A percentile compares a stretch with the other conserved stretches of the same genome.
Evolutionary conservation across 2,329 filamentous ascomycete genomes (phyloP).

Genomic region (Boeremia exigua): DNA sequence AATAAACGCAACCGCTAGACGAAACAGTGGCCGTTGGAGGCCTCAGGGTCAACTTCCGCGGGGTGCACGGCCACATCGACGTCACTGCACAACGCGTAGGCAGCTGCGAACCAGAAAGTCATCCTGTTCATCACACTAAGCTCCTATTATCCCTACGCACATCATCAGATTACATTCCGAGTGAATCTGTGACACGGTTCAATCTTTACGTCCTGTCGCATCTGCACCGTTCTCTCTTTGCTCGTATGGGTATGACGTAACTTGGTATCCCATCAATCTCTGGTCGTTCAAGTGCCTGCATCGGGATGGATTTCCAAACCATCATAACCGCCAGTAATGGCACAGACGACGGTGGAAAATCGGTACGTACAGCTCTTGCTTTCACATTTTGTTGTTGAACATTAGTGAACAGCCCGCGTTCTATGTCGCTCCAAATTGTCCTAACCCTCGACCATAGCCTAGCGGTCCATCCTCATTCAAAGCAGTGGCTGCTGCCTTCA

Average conservation of each 20-base stretch:
- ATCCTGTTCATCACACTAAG: conserved; percentile 4
- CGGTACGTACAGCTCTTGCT: conserved; percentile 20
- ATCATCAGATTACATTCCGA: background rate
- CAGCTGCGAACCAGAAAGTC: conserved; percentile 8
- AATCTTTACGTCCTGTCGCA: background rate
- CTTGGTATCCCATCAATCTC: background rate
- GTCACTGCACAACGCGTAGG: conserved; percentile 3
- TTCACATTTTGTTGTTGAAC: too few species aligned
- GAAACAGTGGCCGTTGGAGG: too few species aligned
- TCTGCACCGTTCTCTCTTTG: background rate
- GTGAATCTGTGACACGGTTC: background rate
- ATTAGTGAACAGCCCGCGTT: background rate
- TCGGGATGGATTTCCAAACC: conserved; percentile 25
- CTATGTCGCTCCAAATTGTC: background rate
- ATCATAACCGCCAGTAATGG: conserved; percentile 22
- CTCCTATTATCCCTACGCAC: conserved; percentile 1
- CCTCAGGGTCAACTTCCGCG: background rate
- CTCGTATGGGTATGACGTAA: conserved; percentile 8
- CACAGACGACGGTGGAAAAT: conserved; percentile 19
- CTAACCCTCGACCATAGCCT: conserved; percentile 27
- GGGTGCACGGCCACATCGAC: conserved; percentile 7
- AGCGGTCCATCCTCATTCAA: conserved; percentile 40
- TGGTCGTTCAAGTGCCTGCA: background rate
- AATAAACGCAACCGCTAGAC: too few species aligned
- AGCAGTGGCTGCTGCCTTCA: conserved; percentile 43